Base-by-base conservation (phyloP, 1,284 basidiomycete genomes). In the Pisolithus thermaeus region DNA sequence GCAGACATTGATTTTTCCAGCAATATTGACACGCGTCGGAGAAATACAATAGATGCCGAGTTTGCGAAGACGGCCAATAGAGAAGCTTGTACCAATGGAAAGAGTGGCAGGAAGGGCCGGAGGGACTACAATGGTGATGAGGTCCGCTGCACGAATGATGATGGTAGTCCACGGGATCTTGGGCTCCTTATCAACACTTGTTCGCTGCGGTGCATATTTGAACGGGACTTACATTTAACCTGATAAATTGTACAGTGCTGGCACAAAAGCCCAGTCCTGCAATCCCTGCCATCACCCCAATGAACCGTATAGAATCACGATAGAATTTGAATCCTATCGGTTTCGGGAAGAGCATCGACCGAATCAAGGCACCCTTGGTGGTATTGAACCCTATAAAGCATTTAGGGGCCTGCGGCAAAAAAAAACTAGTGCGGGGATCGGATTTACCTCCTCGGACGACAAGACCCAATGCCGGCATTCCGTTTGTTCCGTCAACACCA, bases 321-420 rank as follows among this genome's bases (percentile, higher is more conserved):
- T 97, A 97, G 69, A 97, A 97, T 68, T 96, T 94, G 79, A 92
- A 95, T 0, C 95, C 96, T 62, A 98, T 95, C 0, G 96, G 95
- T 66, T 97, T 98, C 0, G 97, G 97, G 74, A 97, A 99, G 16
- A 99, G 76, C 97, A 99, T 99, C 0, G 94, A 97, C 23, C 97
- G 81, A 7, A 99, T 84, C 18, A 99, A 77, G 0, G 96, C 90
- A 30, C 97, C 97, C 71, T 99, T 99, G 11, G 97, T 99, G 3
- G 97, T 99, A 67, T 92, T 92, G 73, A 99, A 99, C 0, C 92
- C 92, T 90, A 55, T 27, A 12, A 37, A 42, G 25, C 25, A 44
- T 42, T 25, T 27, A 46, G 54, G 47, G 52, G 45, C 43, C 25
- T 16, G 32, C 12, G 32, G 12, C 23, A 27, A 12, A 48, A 23